These are phyloP conservation scores for Trichoderma asperellum DNA, from an alignment of 2,329 filamentous ascomycete genomes.

Conservation along the genomic window DNA sequence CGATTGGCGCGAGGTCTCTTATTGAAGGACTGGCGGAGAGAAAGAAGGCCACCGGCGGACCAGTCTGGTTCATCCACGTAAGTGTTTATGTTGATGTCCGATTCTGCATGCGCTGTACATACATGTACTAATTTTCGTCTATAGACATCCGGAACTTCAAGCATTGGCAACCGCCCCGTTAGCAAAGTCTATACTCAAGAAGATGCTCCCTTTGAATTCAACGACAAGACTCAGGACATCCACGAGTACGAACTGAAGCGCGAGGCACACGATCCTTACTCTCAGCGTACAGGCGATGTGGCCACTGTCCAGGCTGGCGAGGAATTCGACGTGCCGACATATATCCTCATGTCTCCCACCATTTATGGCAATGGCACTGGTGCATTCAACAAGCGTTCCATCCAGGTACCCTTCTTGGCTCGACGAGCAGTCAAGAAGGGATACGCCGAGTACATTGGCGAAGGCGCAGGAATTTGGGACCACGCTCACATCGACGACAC, in stretches of 20 bases:
- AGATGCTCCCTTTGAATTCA: conserved; percentile 40
- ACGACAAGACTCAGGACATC: conserved; percentile 49
- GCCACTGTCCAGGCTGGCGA: conserved; percentile 47
- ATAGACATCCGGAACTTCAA: conserved; percentile 49
- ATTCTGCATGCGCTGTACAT: background rate
- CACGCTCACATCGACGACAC: conserved; percentile 53
- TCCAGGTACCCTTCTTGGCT: conserved; percentile 46
- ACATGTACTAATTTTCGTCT: background rate
- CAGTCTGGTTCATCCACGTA: conserved; percentile 47
- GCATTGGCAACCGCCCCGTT: conserved; percentile 48
- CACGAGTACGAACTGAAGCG: conserved; percentile 46
- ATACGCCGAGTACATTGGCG: conserved; percentile 38
- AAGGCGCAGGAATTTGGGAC: conserved; percentile 46
- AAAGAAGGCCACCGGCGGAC: conserved; percentile 40
- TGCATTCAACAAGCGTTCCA: conserved; percentile 45
- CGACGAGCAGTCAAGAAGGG: conserved; percentile 37
- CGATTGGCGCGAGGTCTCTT: conserved; percentile 45
- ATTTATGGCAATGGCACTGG: conserved; percentile 53
- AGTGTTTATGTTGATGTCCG: conserved; percentile 29
- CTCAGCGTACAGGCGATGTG: conserved; percentile 51
- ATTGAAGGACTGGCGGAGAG: conserved; percentile 48
- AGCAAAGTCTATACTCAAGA: conserved; percentile 37
- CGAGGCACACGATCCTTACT: conserved; percentile 44
- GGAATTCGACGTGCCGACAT: conserved; percentile 47
- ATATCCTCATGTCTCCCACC: conserved; percentile 51